A percentile compares a stretch with the other conserved stretches of the same genome.
Conservation (phyloP, 768 basidiomycete genomes). For the Lyophyllum semitale region DNA sequence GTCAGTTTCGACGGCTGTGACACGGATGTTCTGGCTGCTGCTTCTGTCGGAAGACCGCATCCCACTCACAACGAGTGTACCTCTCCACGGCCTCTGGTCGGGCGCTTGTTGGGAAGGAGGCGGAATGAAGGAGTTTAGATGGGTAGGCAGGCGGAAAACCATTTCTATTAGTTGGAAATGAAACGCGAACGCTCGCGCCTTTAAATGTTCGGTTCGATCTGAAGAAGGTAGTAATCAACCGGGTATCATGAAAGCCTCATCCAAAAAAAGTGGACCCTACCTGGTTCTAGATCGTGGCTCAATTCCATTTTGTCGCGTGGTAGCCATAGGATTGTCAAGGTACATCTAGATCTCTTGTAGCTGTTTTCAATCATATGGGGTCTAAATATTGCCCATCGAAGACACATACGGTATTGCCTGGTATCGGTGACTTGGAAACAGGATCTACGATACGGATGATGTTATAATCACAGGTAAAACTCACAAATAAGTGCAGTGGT, state of each 20-base stretch:
- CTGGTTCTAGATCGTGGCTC: conserved; percentile 12
- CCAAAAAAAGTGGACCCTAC: conserved; percentile 13
- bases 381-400: conserved; percentile 12
- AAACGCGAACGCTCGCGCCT: conserved; percentile 29
- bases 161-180: conserved; percentile 39
- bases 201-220: conserved; percentile 37
- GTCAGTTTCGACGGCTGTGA: conserved; percentile 70
- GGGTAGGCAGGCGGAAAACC: conserved; percentile 66
- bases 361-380: conserved; percentile 22
- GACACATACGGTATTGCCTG: conserved; percentile 15
- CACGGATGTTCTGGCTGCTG: conserved; percentile 52
- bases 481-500: not conserved
- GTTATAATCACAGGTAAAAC: conserved; percentile 10
- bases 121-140: conserved; percentile 60
- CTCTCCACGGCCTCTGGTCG: conserved; percentile 57
- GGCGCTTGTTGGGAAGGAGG: conserved; percentile 48
- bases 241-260: conserved; percentile 19
- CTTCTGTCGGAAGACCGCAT: conserved; percentile 47
- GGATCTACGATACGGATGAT: conserved; percentile 25
- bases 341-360: too few relatives aligned
- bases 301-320: conserved; percentile 32
- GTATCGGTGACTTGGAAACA: conserved; percentile 29
- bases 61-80: conserved; percentile 52
- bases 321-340: conserved; percentile 36
- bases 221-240: conserved; percentile 17